Percentiles rank a stretch among this genome's conserved stretches.
Conservation (phyloP, 306 rosid species). For the Fragaria nilgerrensis region DNA sequence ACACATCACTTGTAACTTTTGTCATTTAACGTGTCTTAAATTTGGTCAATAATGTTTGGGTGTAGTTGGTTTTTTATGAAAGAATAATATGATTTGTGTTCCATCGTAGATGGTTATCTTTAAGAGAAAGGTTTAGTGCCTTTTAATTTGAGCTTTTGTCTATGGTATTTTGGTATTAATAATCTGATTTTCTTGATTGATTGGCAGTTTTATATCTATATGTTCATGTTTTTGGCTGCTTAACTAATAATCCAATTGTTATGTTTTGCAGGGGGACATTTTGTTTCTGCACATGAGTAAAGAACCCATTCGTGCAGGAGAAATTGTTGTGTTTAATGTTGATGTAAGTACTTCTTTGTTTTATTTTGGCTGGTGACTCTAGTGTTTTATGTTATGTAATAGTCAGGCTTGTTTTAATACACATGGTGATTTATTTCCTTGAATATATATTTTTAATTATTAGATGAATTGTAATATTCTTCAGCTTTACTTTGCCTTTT, state of each 20-base stretch:
- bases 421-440: neutral
- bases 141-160: neutral
- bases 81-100: neutral
- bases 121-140: neutral
- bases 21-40: neutral
- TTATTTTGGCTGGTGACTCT: neutral
- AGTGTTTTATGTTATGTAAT: neutral
- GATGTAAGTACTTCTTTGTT: conserved; percentile 55
- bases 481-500: neutral
- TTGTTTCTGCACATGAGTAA: conserved; percentile 87
- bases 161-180: neutral
- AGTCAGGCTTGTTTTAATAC: neutral
- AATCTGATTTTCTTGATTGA: neutral
- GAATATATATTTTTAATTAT: too few species aligned
- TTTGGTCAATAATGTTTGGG: neutral
- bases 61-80: neutral
- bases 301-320: conserved; percentile 94
- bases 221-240: conserved; percentile 3
- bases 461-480: neutral
- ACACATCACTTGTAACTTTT: neutral
- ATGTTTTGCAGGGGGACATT: conserved; percentile 72
- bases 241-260: conserved; percentile 17
- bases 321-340: conserved; percentile 89
- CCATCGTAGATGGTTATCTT: neutral
- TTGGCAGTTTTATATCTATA: neutral